A percentile compares a stretch with the other conserved stretches of the same genome.
Evolutionary conservation across 1,139 yeast species (phyloP).

Genomic region (Pichia sp.): DNA sequence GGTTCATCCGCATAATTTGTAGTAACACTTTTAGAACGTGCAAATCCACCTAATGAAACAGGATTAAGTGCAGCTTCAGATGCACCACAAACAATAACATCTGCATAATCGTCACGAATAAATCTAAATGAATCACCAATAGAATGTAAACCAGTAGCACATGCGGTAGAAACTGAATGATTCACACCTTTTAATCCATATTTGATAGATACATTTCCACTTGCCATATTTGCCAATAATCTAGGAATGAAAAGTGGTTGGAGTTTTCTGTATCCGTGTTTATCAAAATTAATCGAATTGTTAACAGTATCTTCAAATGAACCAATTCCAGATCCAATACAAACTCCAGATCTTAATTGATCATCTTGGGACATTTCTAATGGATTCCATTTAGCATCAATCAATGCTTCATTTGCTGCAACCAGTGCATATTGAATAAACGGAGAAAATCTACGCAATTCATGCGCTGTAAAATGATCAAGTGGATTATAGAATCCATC

Average conservation of each 20-base stretch:
- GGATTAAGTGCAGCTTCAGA: conserved; percentile 88
- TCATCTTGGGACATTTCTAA: conserved; percentile 30
- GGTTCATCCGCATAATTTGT: conserved; percentile 61
- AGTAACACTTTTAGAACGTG: conserved; percentile 78
- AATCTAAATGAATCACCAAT: conserved; percentile 89
- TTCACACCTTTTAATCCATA: conserved; percentile 77
- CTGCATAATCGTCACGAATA: conserved; percentile 72
- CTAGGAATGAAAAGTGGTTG: conserved; percentile 86
- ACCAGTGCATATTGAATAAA: conserved; percentile 77
- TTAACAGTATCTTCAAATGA: conserved; percentile 71
- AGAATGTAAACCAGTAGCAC: conserved; percentile 93
- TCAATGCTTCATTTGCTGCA: conserved; percentile 72
- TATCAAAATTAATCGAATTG: conserved; percentile 45
- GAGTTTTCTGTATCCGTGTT: conserved; percentile 60
- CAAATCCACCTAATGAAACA: conserved; percentile 82
- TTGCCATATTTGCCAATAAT: conserved; percentile 86
- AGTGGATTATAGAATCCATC: conserved; percentile 6
- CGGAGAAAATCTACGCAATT: conserved; percentile 56
- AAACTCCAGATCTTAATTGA: conserved; percentile 53
- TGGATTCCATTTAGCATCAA: conserved; percentile 54
- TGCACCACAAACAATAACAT: conserved; percentile 89
- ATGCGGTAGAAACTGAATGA: conserved; percentile 87
- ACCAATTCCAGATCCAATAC: conserved; percentile 92
- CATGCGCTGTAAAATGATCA: conserved; percentile 40
- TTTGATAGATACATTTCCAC: conserved; percentile 81